A percentile compares a stretch with the other conserved stretches of the same genome.
phyloP scores from a whole-genome alignment of 2,329 filamentous ascomycete species.

The Diaporthe vaccinii region DNA sequence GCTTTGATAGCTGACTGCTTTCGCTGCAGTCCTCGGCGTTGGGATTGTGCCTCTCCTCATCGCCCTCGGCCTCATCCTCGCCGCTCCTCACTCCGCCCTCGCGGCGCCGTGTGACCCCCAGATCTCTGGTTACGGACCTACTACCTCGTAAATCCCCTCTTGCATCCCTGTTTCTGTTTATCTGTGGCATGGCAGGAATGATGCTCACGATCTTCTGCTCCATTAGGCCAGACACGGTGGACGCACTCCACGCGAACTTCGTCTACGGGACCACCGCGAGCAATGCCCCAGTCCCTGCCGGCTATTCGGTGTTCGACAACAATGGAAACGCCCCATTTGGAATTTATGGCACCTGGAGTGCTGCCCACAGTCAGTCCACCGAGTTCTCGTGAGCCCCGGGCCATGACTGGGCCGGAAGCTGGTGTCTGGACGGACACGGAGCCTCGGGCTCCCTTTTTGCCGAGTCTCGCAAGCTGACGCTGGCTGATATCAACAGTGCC shows the following conservation, averaged over 20 bases:
- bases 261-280: neutral
- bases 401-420: neutral
- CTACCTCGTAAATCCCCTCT: neutral
- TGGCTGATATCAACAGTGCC: neutral
- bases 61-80: neutral
- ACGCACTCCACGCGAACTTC: neutral
- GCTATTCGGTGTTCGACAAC: neutral
- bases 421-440: neutral
- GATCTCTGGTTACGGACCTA: neutral
- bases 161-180: neutral
- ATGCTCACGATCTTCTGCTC: neutral
- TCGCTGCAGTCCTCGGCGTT: neutral
- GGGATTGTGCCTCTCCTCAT: neutral
- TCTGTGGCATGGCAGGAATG: neutral
- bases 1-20: too few species aligned
- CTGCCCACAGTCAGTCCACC: neutral
- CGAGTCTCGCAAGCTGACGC: neutral
- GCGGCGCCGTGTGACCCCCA: neutral
- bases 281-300: neutral
- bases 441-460: neutral
- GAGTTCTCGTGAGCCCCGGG: neutral
- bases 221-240: slow-evolving; percentile 2
- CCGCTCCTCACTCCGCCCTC: slow-evolving; percentile 5
- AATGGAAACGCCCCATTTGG: neutral
- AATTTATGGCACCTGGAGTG: slow-evolving; percentile 7